Evolutionary conservation across 1,284 basidiomycete species (phyloP), one percentile per base, ranked within the genome.

Genomic region (Agroathelia rolfsii): DNA sequence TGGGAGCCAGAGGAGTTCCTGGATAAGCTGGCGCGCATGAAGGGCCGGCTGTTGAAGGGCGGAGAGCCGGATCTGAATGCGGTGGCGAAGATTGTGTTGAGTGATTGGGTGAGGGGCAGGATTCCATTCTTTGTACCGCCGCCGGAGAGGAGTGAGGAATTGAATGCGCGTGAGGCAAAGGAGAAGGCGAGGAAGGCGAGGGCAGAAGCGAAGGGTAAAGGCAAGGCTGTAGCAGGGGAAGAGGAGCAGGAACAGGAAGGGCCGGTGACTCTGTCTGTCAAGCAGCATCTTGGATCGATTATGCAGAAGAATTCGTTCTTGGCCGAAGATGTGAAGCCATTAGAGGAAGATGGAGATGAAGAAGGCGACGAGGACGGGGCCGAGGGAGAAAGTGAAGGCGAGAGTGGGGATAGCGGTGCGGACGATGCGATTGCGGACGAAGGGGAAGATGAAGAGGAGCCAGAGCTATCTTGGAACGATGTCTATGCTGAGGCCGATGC

Each of bases 101-200:
- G 85, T 56, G 95, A 98, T 56, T 98, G 95, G 95, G 92, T 96
- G 39, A 70, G 95, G 35, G 95, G 95, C 15, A 85, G 92, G 48
- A 88, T 93, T 48, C 88, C 87, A 19, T 92, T 76, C 63, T 92
- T 89, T 46, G 85, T 87, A 14, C 52, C 80, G 7, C 87, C 88
- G 9, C 83, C 84, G 33, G 79, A 82, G 52, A 61, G 81, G 30
- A 52, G 78, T 8, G 76, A 76, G 40, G 77, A 74, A 42, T 56
- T 83, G 35, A 83, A 81, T 49, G 61, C 63, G 47, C 56, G 58
- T 8, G 80, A 82, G 56, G 73, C 64, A 37, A 76, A 72, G 47
- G 55, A 56, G 42, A 63, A 59, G 29, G 66, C 64, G 34, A 68
- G 53, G 54, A 55, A 37, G 48, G 44, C 28, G 53, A 58, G 45